A percentile compares a stretch with the other conserved stretches of the same genome.
Conservation (phyloP, 495 filamentous ascomycete species). For the Penicillium paxilli region DNA sequence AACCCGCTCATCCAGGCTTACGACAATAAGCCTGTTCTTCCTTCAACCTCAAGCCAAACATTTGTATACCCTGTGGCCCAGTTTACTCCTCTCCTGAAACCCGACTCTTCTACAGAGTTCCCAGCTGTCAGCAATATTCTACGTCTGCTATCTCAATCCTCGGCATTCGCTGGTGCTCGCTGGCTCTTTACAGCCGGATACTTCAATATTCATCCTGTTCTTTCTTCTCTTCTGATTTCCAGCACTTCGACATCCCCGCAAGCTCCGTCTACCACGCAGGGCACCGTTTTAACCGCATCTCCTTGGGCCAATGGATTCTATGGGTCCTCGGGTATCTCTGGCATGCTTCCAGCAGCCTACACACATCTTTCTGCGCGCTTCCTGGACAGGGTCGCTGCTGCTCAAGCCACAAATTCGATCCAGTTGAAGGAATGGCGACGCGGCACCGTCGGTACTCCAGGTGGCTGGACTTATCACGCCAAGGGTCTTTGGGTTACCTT, state of each 20-base stretch:
- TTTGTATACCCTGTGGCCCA: slow-evolving; percentile 81
- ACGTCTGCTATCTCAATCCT: slow-evolving; percentile 53
- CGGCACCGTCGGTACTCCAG: slow-evolving; percentile 75
- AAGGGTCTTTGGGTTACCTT: slow-evolving; percentile 94
- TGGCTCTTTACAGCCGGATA: slow-evolving; percentile 99
- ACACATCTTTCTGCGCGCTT: slow-evolving; percentile 83
- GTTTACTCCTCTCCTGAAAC: slow-evolving; percentile 77
- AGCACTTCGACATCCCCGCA: slow-evolving; percentile 44
- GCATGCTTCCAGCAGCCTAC: slow-evolving; percentile 89
- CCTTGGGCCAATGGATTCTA: slow-evolving; percentile 96
- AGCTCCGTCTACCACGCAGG: slow-evolving; percentile 48
- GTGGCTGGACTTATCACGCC: slow-evolving; percentile 96
- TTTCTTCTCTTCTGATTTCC: slow-evolving; percentile 74
- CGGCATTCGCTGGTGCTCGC: slow-evolving; percentile 61
- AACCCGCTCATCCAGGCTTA: slow-evolving; percentile 60
- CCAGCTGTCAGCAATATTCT: slow-evolving; percentile 76
- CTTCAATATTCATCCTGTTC: slow-evolving; percentile 88
- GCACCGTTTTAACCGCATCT: slow-evolving; percentile 90
- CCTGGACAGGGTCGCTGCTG: slow-evolving; percentile 64
- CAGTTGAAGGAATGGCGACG: slow-evolving; percentile 83
- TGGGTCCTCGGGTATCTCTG: slow-evolving; percentile 81
- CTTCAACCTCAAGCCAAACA: slow-evolving; percentile 54
- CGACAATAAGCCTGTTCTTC: slow-evolving; percentile 27
- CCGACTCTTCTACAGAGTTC: slow-evolving; percentile 84
- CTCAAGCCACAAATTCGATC: slow-evolving; percentile 61